Evolutionary conservation across 108 stramenopile species (phyloP).

Genomic region (Aurantiochytrium sp.): DNA sequence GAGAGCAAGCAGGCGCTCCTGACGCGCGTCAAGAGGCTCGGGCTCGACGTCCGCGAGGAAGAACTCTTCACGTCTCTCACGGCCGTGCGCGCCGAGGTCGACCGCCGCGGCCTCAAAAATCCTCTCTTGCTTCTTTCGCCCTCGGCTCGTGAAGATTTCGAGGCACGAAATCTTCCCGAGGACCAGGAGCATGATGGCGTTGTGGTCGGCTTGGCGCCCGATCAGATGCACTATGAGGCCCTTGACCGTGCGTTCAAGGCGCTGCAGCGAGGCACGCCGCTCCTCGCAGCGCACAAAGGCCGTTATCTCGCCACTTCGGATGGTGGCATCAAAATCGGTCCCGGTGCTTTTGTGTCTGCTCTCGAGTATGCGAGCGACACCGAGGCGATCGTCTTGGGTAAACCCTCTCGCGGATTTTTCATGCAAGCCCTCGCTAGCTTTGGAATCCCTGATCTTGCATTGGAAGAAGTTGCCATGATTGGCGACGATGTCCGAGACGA

Average conservation of each 20-base stretch:
- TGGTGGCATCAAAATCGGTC: not conserved
- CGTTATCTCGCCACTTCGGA: not conserved
- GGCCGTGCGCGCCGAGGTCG: not conserved
- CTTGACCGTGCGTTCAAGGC: not conserved
- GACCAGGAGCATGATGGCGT: not conserved
- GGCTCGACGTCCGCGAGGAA: not conserved
- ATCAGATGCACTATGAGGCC: not conserved
- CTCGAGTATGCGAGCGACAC: not conserved
- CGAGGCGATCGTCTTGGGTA: not conserved
- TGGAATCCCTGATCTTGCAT: not conserved
- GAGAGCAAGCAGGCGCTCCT: not conserved
- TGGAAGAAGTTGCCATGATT: not conserved
- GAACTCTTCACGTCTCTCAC: not conserved
- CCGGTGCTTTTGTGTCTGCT: not conserved
- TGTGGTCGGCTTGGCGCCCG: not conserved
- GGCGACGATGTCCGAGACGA: slow-evolving; percentile 19
- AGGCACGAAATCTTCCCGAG: not conserved
- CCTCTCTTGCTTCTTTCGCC: not conserved
- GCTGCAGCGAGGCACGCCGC: not conserved
- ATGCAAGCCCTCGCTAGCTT: not conserved
- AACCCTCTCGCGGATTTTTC: not conserved
- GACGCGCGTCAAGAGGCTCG: not conserved
- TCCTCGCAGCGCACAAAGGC: slow-evolving; percentile 8
- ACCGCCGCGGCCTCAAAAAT: not conserved
- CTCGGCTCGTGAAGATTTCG: not conserved